Conservation (phyloP, 208 protist species). For the Leishmania lainsoni region DNA sequence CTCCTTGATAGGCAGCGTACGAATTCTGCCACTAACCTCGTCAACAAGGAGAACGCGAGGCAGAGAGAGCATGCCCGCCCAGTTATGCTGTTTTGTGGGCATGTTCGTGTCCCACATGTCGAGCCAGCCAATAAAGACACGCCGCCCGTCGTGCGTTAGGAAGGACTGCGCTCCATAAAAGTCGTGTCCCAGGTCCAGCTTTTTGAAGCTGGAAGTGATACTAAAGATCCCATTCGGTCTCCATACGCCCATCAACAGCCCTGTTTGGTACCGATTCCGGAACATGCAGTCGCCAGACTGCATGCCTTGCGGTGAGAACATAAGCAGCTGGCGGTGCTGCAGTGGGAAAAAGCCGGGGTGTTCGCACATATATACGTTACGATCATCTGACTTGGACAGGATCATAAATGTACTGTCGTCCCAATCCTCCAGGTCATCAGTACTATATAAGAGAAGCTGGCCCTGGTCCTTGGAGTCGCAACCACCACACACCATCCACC, state of each 20-base stretch:
- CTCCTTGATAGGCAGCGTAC: slow-evolving; percentile 39
- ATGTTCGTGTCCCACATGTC: slow-evolving; percentile 63
- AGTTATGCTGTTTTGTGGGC: slow-evolving; percentile 55
- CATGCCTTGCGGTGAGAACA: slow-evolving; percentile 48
- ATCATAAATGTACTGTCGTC: slow-evolving; percentile 66
- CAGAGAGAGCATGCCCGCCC: slow-evolving; percentile 49
- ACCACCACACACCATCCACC: slow-evolving; percentile 68
- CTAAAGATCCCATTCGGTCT: slow-evolving; percentile 43
- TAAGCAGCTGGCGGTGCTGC: slow-evolving; percentile 32
- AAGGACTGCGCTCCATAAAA: slow-evolving; percentile 57
- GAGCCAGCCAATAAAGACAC: slow-evolving; percentile 57
- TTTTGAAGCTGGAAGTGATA: slow-evolving; percentile 35
- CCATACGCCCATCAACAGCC: slow-evolving; percentile 47
- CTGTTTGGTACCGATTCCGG: slow-evolving; percentile 50
- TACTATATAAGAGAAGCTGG: slow-evolving; percentile 68
- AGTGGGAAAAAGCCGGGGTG: slow-evolving; percentile 51
- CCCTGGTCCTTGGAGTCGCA: slow-evolving; percentile 62
- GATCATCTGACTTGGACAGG: slow-evolving; percentile 53
- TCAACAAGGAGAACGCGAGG: slow-evolving; percentile 50
- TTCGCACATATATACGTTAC: slow-evolving; percentile 67
- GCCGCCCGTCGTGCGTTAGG: slow-evolving; percentile 36
- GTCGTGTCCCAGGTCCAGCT: slow-evolving; percentile 52
- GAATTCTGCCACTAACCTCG: slow-evolving; percentile 34
- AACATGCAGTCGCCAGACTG: slow-evolving; percentile 32
- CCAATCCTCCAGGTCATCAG: slow-evolving; percentile 70